Evolutionary conservation across 163 green algal genomes (phyloP).

Genomic region (Chlorella variabilis): DNA sequence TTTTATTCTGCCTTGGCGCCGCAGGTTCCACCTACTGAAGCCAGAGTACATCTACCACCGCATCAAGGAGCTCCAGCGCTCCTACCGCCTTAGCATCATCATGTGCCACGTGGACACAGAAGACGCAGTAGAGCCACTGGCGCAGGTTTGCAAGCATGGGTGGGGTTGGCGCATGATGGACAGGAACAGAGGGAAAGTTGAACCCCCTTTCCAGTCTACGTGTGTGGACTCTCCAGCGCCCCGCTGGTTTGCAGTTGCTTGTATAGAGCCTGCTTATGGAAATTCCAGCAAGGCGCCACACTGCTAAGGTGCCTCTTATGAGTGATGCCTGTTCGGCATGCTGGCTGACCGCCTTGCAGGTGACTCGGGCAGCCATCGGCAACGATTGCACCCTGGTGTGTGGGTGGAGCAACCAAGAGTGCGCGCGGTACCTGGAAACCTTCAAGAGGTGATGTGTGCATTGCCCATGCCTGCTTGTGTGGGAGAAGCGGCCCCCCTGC

Average conservation of each 20-base stretch:
- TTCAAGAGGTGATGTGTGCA: slow-evolving; percentile 71
- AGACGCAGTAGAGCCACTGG: slow-evolving; percentile 87
- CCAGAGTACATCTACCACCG: slow-evolving; percentile 91
- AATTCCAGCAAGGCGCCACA: too few relatives aligned
- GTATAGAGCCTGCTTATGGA: too few relatives aligned
- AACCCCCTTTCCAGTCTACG: too few relatives aligned
- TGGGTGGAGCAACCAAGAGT: slow-evolving; percentile 88
- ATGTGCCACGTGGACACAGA: slow-evolving; percentile 90
- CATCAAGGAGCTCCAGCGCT: slow-evolving; percentile 84
- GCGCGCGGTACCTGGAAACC: slow-evolving; percentile 93
- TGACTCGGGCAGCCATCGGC: slow-evolving; percentile 79
- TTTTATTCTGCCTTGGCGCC: not conserved
- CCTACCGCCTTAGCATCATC: slow-evolving; percentile 68
- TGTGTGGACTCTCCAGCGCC: too few relatives aligned
- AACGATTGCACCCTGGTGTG: slow-evolving; percentile 91
- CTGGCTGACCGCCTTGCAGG: slow-evolving; percentile 15
- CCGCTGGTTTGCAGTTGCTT: too few relatives aligned
- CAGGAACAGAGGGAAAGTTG: too few relatives aligned
- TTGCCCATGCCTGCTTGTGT: not conserved
- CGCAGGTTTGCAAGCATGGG: not conserved
- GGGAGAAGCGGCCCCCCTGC: not conserved
- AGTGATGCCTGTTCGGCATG: too few relatives aligned
- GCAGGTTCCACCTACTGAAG: slow-evolving; percentile 93
- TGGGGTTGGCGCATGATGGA: not conserved
- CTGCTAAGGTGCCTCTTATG: too few relatives aligned